Base-by-base conservation (phyloP, 2,329 filamentous ascomycete species). In the Graphilbum sp. region DNA sequence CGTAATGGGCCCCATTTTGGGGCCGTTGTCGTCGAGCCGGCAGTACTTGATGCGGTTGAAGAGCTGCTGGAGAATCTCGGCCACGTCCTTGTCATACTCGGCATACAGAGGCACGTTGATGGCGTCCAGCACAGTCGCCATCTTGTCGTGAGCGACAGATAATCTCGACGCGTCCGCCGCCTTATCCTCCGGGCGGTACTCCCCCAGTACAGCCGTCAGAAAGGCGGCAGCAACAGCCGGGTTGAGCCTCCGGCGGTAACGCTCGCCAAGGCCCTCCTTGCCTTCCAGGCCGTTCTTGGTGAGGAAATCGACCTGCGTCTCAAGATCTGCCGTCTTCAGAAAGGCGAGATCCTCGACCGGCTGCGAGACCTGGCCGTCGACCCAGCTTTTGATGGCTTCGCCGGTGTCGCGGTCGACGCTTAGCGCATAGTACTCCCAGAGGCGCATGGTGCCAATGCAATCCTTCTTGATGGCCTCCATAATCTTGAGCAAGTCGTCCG, bases 1-100 rank as follows among this genome's bases (percentile, higher is more conserved):
- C 40, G 75, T 80, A 52, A 98, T 82, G 16, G 77, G 72, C 0
- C 90, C 90, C 38, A 83, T 62, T 54, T 83, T 88, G 3, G 90
- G 90, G 1, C 90, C 90, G 53, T 96, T 72, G 0, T 85, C 80
- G 46, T 96, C 90, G n/a, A 98, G 60, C 30, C 90, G 80, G 45
- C 88, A 73, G 60, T 98, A 98, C 57, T 94, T 95, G 62, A 87
- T 83, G 43, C 92, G 79, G 54, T 95, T 93, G 64, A 80, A 93
- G 20, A 96, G 63, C 57, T 98, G 88, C 44, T 95, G 78, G 40
- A 94, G 68, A 46, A 94, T 90, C 46, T 82, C 82, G 20, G 72
- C 72, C 11, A 81, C 66, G 53, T 98, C 90, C 17, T 62, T 63
- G 52, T 98, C 86, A 54, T 93, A 98, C 57, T 98, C 90, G 45